Evolutionary conservation across 202 grass and related monocot genomes (phyloP).

Genomic region (Saccharum hybrid): DNA sequence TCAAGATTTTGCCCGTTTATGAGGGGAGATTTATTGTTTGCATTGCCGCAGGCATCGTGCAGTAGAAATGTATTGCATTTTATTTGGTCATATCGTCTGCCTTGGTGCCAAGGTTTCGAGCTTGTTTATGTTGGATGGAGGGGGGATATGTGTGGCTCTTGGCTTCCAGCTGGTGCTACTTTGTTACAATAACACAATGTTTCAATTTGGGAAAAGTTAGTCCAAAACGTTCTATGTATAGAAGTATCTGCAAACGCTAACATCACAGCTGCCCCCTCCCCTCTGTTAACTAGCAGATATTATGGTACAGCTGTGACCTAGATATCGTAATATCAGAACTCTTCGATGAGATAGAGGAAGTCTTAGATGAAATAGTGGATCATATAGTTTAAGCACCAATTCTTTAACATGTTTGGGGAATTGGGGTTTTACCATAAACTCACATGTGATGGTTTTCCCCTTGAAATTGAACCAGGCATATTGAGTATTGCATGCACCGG

Average conservation of each 20-base stretch:
- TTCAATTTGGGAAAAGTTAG: not conserved
- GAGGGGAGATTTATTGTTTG: constrained; percentile 8
- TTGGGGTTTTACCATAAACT: constrained; percentile 21
- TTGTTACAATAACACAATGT: constrained; percentile 1
- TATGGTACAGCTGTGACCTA: not conserved
- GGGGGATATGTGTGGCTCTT: not conserved
- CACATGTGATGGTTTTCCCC: not conserved
- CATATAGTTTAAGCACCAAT: constrained; percentile 17
- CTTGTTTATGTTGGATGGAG: constrained; percentile 9
- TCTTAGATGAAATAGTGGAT: not conserved
- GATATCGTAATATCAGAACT: not conserved
- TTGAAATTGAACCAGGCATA: constrained; percentile 62
- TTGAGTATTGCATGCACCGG: constrained; percentile 95
- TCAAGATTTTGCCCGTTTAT: not conserved
- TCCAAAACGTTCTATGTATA: not conserved
- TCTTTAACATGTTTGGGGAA: constrained; percentile 1
- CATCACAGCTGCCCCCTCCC: not conserved
- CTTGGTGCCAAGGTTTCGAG: not conserved
- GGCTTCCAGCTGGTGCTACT: not conserved
- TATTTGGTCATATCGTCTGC: constrained; percentile 15
- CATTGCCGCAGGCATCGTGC: not conserved
- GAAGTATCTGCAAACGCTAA: constrained; percentile 1
- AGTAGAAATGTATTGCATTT: constrained; percentile 18
- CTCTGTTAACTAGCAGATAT: constrained; percentile 1
- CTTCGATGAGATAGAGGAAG: not conserved